A percentile compares a stretch with the other conserved stretches of the same genome.
phyloP scores from a whole-genome alignment of 2,329 filamentous ascomycete genomes.

The Fusarium nisikadoi region DNA sequence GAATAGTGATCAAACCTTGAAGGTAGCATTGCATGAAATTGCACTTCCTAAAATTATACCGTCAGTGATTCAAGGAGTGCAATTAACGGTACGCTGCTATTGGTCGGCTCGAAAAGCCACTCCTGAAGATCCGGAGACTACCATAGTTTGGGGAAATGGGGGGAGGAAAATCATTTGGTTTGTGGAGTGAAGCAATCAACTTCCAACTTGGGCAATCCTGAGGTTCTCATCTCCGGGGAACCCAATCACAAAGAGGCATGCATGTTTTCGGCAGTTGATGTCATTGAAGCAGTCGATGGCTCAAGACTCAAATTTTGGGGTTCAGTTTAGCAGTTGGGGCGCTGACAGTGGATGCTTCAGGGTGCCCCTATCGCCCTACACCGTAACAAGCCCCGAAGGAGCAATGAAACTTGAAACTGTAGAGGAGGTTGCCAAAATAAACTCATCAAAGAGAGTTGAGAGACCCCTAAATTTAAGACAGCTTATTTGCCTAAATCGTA shows the following conservation, averaged over 20 bases:
- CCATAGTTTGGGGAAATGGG: constrained; percentile 36
- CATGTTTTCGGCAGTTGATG: constrained; percentile 23
- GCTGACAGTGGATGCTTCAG: not conserved
- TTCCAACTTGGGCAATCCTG: constrained; percentile 3
- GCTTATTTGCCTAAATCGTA: not conserved
- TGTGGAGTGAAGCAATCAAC: not conserved
- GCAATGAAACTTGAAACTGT: not conserved
- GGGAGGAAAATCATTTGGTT: constrained; percentile 22
- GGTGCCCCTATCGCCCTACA: not conserved
- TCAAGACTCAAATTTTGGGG: not conserved
- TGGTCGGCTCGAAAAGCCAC: constrained; percentile 32
- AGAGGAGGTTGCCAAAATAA: not conserved
- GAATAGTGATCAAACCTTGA: not conserved
- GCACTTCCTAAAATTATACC: constrained; percentile 1
- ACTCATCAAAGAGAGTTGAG: not conserved
- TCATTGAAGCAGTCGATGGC: constrained; percentile 2
- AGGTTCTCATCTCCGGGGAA: constrained; percentile 23
- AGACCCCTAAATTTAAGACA: not conserved
- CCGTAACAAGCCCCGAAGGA: not conserved
- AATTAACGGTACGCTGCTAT: constrained; percentile 20
- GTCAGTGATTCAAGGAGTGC: not conserved
- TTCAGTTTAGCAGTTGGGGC: not conserved
- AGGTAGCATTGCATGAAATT: constrained; percentile 21
- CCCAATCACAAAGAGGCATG: not conserved
- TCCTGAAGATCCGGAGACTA: constrained; percentile 43